Evolutionary conservation across 1,284 basidiomycete genomes (phyloP).

Genomic region (Trichosporon inkin): DNA sequence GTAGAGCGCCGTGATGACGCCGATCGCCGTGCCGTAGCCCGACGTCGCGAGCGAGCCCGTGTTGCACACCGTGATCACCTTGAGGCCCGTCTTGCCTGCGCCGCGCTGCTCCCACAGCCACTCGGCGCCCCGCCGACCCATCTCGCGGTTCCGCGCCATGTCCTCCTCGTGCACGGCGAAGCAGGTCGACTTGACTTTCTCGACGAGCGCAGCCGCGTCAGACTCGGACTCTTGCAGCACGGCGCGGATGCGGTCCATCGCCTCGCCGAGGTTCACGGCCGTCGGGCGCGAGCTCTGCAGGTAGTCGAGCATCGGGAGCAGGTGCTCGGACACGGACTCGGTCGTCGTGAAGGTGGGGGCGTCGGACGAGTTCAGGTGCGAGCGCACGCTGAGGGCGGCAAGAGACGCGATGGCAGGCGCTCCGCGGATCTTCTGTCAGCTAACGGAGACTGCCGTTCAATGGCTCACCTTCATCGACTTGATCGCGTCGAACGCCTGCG

Average conservation of each 20-base stretch:
- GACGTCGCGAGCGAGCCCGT: slow-evolving; percentile 89
- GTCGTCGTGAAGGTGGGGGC: slow-evolving; percentile 30
- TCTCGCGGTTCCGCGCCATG: slow-evolving; percentile 71
- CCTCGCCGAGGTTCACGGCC: slow-evolving; percentile 84
- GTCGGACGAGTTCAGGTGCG: slow-evolving; percentile 49
- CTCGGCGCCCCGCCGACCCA: slow-evolving; percentile 75
- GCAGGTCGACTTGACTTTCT: slow-evolving; percentile 57
- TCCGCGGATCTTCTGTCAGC: slow-evolving; percentile 64
- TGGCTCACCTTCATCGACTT: slow-evolving; percentile 76
- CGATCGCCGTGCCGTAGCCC: slow-evolving; percentile 87
- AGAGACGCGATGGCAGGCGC: slow-evolving; percentile 92
- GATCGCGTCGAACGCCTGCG: slow-evolving; percentile 83
- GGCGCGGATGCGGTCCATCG: slow-evolving; percentile 64
- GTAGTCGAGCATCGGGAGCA: slow-evolving; percentile 59
- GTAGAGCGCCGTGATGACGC: slow-evolving; percentile 83
- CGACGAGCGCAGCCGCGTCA: slow-evolving; percentile 54
- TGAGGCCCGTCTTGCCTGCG: slow-evolving; percentile 57
- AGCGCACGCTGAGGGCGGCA: slow-evolving; percentile 71
- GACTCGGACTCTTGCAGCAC: slow-evolving; percentile 26
- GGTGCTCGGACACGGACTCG: slow-evolving; percentile 25
- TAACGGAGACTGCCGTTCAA: background rate
- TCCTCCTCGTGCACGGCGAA: slow-evolving; percentile 71
- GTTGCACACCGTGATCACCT: slow-evolving; percentile 90
- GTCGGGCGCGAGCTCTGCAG: slow-evolving; percentile 84
- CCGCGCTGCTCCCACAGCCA: slow-evolving; percentile 65